These are phyloP conservation scores for Maudiozyma barnettii DNA, from an alignment of 805 yeast species.

Conservation along the genomic window DNA sequence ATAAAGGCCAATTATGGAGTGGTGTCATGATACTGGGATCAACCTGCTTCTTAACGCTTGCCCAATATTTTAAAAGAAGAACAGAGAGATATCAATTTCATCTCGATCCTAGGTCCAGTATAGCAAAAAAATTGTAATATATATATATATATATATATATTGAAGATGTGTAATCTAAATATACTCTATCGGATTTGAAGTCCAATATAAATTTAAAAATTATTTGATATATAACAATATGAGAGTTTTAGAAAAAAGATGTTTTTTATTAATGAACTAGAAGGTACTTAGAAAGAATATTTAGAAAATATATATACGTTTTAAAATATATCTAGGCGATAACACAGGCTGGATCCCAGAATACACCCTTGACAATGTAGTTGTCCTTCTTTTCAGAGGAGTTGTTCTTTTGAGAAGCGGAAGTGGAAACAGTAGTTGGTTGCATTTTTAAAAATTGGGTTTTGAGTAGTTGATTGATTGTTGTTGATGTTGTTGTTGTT, in stretches of 20 bases:
- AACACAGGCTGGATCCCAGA: conserved; percentile 20
- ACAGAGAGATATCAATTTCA: not conserved
- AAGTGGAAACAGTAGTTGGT: conserved; percentile 16
- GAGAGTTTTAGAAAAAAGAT: too few relatives aligned
- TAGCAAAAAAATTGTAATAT: not conserved
- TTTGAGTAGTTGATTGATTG: not conserved
- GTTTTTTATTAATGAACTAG: too few relatives aligned
- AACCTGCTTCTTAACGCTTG: not conserved
- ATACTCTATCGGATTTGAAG: too few relatives aligned
- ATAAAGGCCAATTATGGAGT: not conserved
- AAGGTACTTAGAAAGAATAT: not conserved
- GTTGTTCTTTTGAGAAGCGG: conserved; percentile 20
- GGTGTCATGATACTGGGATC: not conserved
- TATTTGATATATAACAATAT: too few relatives aligned
- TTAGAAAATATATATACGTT: not conserved
- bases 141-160: not conserved
- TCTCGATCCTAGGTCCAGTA: not conserved
- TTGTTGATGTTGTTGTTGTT: not conserved
- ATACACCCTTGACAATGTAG: conserved; percentile 15
- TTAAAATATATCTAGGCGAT: conserved; percentile 11
- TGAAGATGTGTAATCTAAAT: too few relatives aligned
- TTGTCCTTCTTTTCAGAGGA: conserved; percentile 21
- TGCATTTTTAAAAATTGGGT: conserved; percentile 20
- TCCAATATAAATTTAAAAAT: too few relatives aligned
- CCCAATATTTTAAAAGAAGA: not conserved